Conservation (phyloP, 23 red algal genomes). For the Gracilaria gracilis region DNA sequence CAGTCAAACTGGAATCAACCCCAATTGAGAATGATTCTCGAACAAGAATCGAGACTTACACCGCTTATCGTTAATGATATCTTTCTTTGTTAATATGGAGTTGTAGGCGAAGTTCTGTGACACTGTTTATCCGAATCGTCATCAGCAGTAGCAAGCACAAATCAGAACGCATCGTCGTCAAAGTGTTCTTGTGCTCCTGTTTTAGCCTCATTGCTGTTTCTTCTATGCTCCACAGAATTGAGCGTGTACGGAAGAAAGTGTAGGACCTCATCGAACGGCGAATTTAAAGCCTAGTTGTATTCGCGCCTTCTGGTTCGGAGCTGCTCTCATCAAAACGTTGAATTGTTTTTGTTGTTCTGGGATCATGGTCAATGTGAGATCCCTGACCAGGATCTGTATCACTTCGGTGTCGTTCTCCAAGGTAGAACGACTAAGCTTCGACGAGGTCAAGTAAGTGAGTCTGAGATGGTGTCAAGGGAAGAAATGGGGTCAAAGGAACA, state of each 20-base stretch:
- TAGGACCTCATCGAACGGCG: not conserved
- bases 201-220: not conserved
- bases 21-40: slow-evolving; percentile 22
- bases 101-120: slow-evolving; percentile 17
- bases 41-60: slow-evolving; percentile 23
- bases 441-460: not conserved
- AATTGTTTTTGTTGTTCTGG: not conserved
- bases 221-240: not conserved
- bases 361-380: not conserved
- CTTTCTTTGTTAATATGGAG: not conserved
- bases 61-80: slow-evolving; percentile 22
- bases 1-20: slow-evolving; percentile 20
- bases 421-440: not conserved
- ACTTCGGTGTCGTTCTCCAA: not conserved
- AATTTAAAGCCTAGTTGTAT: not conserved
- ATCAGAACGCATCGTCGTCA: not conserved
- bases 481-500: not conserved
- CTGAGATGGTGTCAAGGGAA: not conserved
- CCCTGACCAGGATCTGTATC: not conserved
- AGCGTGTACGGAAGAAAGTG: not conserved
- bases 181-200: not conserved
- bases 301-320: not conserved
- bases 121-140: slow-evolving; percentile 12
- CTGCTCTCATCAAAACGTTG: not conserved
- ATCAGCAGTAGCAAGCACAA: slow-evolving; percentile 6